A percentile compares a stretch with the other conserved stretches of the same genome.
These are phyloP conservation scores for Ambrosia hybrid DNA, from an alignment of 140 eudicot species.

Conservation along the genomic window DNA sequence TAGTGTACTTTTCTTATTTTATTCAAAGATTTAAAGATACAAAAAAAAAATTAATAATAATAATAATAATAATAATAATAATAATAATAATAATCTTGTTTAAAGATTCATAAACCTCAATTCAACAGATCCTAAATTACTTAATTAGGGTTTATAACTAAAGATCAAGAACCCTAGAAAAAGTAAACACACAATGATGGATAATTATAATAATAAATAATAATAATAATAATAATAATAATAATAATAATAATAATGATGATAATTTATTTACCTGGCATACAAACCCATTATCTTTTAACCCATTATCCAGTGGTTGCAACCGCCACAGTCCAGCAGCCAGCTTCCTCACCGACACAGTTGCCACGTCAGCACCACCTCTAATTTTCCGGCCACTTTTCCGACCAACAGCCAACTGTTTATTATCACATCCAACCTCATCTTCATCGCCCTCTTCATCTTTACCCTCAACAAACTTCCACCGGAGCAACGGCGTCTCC, in stretches of 20 bases:
- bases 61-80: neutral
- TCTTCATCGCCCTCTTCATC: slow-evolving; percentile 27
- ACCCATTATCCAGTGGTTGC: slow-evolving; percentile 49
- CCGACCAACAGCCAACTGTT: slow-evolving; percentile 37
- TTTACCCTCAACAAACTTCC: slow-evolving; percentile 52
- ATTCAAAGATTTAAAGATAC: neutral
- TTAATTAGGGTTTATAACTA: slow-evolving; percentile 22
- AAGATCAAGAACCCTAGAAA: slow-evolving; percentile 25
- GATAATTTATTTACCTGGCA: slow-evolving; percentile 47
- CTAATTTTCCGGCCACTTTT: slow-evolving; percentile 43
- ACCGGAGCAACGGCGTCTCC: slow-evolving; percentile 65
- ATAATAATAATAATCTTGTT: neutral
- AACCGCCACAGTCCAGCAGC: slow-evolving; percentile 80
- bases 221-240: too few relatives aligned
- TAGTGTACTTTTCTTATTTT: neutral
- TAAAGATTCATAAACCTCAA: slow-evolving; percentile 13
- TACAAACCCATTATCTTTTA: slow-evolving; percentile 35
- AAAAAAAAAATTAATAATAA: too few relatives aligned
- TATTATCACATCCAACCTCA: slow-evolving; percentile 24
- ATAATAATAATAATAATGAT: neutral
- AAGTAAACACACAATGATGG: neutral
- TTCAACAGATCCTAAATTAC: slow-evolving; percentile 9
- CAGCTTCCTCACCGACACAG: slow-evolving; percentile 64
- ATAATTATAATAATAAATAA: too few relatives aligned
- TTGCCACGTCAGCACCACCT: slow-evolving; percentile 16